A percentile compares a stretch with the other conserved stretches of the same genome.
Evolutionary conservation across 805 yeast species (phyloP).

Genomic region (Ogataea nitratoaversa): DNA sequence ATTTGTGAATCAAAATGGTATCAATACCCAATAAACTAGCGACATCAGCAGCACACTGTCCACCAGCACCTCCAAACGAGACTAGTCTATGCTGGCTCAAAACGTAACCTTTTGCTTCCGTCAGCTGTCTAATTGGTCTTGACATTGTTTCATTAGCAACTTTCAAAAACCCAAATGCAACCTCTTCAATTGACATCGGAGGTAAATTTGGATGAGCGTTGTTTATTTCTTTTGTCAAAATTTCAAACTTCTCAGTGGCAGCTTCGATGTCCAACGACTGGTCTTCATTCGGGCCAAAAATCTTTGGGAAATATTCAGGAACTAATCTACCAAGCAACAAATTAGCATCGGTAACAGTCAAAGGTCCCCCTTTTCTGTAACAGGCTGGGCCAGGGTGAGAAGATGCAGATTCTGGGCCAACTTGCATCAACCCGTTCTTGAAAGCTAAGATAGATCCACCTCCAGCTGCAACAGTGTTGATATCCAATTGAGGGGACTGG

Average conservation of each 20-base stretch:
- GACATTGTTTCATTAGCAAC: slow-evolving; percentile 90
- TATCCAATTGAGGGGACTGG: slow-evolving; percentile 80
- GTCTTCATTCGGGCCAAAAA: slow-evolving; percentile 78
- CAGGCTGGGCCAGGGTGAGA: slow-evolving; percentile 92
- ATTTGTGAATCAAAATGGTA: slow-evolving; percentile 69
- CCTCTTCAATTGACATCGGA: slow-evolving; percentile 53
- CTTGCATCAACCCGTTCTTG: slow-evolving; percentile 69
- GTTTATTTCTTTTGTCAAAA: slow-evolving; percentile 56
- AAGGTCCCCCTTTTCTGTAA: slow-evolving; percentile 78
- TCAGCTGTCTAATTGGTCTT: slow-evolving; percentile 79
- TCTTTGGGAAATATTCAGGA: slow-evolving; percentile 73
- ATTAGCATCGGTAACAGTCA: slow-evolving; percentile 85
- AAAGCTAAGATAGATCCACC: slow-evolving; percentile 70
- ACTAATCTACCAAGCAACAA: slow-evolving; percentile 65
- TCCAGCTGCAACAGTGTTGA: slow-evolving; percentile 81
- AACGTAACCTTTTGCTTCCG: slow-evolving; percentile 79
- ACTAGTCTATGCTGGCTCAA: slow-evolving; percentile 66
- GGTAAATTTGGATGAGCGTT: slow-evolving; percentile 38
- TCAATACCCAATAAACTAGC: slow-evolving; percentile 68
- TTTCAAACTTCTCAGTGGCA: slow-evolving; percentile 45
- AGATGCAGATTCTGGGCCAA: slow-evolving; percentile 84
- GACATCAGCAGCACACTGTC: slow-evolving; percentile 80
- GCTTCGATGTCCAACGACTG: slow-evolving; percentile 59
- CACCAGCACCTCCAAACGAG: slow-evolving; percentile 92
- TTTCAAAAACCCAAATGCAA: slow-evolving; percentile 75